Conservation (phyloP, 2,329 filamentous ascomycete species). For the Cylindrodendrum hubeiense region DNA sequence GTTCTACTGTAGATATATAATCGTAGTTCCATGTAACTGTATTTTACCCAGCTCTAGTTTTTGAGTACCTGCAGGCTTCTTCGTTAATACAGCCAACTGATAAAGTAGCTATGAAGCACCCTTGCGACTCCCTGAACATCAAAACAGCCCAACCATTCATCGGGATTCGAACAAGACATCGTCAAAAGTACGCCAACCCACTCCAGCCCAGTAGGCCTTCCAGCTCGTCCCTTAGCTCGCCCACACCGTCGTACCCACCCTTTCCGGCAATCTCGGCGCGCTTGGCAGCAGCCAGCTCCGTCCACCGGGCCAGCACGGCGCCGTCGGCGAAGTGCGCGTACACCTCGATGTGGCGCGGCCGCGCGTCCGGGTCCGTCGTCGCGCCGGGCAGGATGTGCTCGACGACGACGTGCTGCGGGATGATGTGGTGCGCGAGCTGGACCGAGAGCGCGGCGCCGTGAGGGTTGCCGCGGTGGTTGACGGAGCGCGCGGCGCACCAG, state of each 20-base stretch:
- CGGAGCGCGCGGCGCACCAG: constrained; percentile 77
- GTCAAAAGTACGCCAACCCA: constrained; percentile 69
- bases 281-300: constrained; percentile 79
- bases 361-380: constrained; percentile 71
- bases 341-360: constrained; percentile 77
- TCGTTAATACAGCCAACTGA: background rate
- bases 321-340: constrained; percentile 71
- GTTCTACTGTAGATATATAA: background rate
- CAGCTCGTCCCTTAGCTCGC: constrained; percentile 78
- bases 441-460: constrained; percentile 76
- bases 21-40: background rate
- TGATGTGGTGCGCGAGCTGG: constrained; percentile 66
- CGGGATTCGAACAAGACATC: background rate
- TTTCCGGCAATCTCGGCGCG: constrained; percentile 79
- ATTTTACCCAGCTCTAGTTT: background rate
- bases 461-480: constrained; percentile 55
- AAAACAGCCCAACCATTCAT: background rate
- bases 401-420: constrained; percentile 77
- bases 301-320: constrained; percentile 73
- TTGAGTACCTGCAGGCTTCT: background rate
- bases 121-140: background rate
- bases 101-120: background rate
- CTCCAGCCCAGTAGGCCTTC: constrained; percentile 72
- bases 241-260: constrained; percentile 75
- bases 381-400: constrained; percentile 77